A percentile compares a stretch with the other conserved stretches of the same genome.
phyloP scores from a whole-genome alignment of 1,284 basidiomycete genomes.

The Meira miltonrushii region DNA sequence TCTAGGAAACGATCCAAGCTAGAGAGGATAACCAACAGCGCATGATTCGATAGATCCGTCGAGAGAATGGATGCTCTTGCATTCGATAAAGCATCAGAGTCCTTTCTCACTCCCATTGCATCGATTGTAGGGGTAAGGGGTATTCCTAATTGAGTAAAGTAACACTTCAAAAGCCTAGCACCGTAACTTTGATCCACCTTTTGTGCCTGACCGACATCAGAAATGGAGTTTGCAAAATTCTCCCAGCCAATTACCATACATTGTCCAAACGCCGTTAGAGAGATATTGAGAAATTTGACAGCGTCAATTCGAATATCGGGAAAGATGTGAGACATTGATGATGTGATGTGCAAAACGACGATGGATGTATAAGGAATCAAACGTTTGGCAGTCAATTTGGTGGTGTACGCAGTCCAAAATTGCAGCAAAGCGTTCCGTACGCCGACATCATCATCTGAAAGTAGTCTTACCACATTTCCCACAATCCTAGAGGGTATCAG shows the following conservation, averaged over 20 bases:
- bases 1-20: background rate
- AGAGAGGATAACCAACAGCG: background rate
- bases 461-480: slow-evolving; percentile 3
- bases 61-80: slow-evolving; percentile 6
- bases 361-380: slow-evolving; percentile 12
- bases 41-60: background rate
- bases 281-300: slow-evolving; percentile 5
- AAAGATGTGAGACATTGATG: slow-evolving; percentile 13
- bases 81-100: background rate
- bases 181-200: background rate
- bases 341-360: slow-evolving; percentile 7
- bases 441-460: slow-evolving; percentile 6
- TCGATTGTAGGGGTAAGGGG: background rate
- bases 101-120: background rate
- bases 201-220: background rate
- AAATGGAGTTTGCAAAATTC: background rate
- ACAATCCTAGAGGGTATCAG: background rate
- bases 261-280: background rate
- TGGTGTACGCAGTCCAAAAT: background rate
- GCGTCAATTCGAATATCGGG: slow-evolving; percentile 14
- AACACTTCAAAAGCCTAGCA: background rate
- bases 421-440: slow-evolving; percentile 8
- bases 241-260: slow-evolving; percentile 7
- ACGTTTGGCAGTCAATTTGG: background rate
- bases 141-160: background rate